Evolutionary conservation across 2,329 filamentous ascomycete genomes (phyloP), one percentile per base, ranked within the genome.

Genomic region (Scytalidium sp.): DNA sequence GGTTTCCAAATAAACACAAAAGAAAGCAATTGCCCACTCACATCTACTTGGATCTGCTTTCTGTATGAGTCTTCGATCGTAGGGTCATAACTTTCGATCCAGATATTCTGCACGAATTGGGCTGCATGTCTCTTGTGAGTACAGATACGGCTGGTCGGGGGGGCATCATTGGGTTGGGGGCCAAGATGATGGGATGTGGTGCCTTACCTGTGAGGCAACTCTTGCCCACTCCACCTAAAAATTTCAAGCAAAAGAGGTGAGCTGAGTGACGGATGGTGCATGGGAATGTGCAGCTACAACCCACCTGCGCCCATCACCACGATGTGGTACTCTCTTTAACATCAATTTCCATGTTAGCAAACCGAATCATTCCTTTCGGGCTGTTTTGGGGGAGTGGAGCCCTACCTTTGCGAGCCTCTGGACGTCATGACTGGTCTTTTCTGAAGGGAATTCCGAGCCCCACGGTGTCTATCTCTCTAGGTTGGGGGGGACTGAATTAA

Each of bases 21-120:
- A 27, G 13, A 7, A 7, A 27, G 7, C 25, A 7, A 29, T 29
- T 7, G 13, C 25, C 25, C 7, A 77, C 83, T 70, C 65, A 87
- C 85, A 72, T 89, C 85, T 49, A 89, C 85, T 60, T 88, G 76
- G 50, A 83, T 75, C 41, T 76, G 73, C 61, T 83, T 83, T 41
- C 78, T 70, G 58, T 83, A 83, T 11, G 79, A 81, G 60, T 83
- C 79, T 61, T 83, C 79, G 56, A 83, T 83, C 8, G 79, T 83
- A 2, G 79, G 79, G 64, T 83, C 79, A 64, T 83, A 83, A 56
- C 76, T 78, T 64, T 89, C 85, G 63, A 89, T 88, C 83, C 85
- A 88, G 21, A 88, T 80, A 70, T 87, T 87, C 64, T 87, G 85
- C 45, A 88, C 85, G 62, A 88, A 89, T 76, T 88, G 85, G 52